These are phyloP conservation scores for Russula lepida DNA, from an alignment of 768 basidiomycete species.

Conservation along the genomic window DNA sequence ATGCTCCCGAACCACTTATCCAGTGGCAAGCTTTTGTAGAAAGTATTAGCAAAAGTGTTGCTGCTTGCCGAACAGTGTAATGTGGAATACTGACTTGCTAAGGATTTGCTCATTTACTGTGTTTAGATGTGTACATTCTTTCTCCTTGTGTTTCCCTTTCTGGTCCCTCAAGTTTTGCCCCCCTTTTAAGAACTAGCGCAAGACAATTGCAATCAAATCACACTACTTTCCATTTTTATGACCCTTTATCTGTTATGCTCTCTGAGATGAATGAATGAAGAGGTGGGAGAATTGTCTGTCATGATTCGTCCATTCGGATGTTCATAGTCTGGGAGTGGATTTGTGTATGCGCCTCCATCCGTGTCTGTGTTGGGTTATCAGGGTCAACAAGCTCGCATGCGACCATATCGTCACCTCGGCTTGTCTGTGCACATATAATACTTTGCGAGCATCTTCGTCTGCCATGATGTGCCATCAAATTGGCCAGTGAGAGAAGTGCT, in stretches of 20 bases:
- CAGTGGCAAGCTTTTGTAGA: slow-evolving; percentile 22
- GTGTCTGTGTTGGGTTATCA: not conserved
- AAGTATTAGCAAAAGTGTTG: slow-evolving; percentile 16
- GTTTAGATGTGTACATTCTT: not conserved
- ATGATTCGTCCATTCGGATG: slow-evolving; percentile 22
- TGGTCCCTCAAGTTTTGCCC: too few relatives aligned
- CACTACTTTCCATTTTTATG: too few relatives aligned
- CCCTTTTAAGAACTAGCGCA: too few relatives aligned
- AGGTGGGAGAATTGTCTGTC: not conserved
- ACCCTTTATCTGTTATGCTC: too few relatives aligned
- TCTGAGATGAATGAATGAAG: too few relatives aligned
- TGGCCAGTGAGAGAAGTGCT: slow-evolving; percentile 50
- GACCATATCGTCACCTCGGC: slow-evolving; percentile 37
- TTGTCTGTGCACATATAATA: slow-evolving; percentile 44
- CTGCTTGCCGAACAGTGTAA: not conserved
- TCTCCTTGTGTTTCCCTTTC: too few relatives aligned
- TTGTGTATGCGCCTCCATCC: too few relatives aligned
- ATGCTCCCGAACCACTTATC: slow-evolving; percentile 22
- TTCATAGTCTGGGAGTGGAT: not conserved
- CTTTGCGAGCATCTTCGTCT: slow-evolving; percentile 42
- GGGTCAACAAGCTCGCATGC: slow-evolving; percentile 25
- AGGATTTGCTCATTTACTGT: not conserved
- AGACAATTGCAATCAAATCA: too few relatives aligned
- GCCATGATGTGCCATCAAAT: slow-evolving; percentile 44
- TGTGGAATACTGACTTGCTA: not conserved